Base-by-base conservation (phyloP, 1,284 basidiomycete genomes). In the Acaromyces ingoldii region DNA sequence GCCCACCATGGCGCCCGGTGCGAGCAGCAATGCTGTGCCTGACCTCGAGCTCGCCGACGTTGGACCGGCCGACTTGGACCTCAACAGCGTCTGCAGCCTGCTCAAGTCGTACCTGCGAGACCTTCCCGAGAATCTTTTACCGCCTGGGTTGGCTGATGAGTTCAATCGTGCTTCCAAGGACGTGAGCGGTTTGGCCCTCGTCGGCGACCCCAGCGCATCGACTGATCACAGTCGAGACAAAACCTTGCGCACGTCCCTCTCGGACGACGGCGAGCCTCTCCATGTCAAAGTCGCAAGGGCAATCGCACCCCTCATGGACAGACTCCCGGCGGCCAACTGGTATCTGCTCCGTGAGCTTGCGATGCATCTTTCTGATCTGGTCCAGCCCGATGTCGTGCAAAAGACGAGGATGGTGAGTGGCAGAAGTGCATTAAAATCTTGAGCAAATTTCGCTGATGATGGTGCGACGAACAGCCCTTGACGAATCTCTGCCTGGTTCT, bases 1-100 rank as follows among this genome's bases (percentile, higher is more conserved):
- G 21, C 53, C 61, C 1, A 47, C 46, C 22, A 36, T 22, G 21
- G 30, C 51, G 3, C 24, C 34, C 17, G 24, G 39, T 44, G 11
- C n/a, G 29, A 19, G 6, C 5, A 10, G 17, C 4, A 17, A 13
- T 5, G 40, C n/a, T 4, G 21, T 49, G 17, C 52, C 58, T 29
- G 71, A 74, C 42, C 43, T 74, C 19, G 29, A 46, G 9, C 55
- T 74, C 13, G 53, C 53, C 30, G 58, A 65, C 42, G 63, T 74
- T 48, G 54, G 54, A 10, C 71, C 71, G 0, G 70, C 65, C 7
- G 71, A 74, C 31, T 51, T 72, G 15, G 71, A 74, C 55, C 61
- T 74, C 43, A 70, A 74, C 49, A 65, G 64, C 30, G 71, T 74
- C 17, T 74, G 70, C 62, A 69, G 65, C 45, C 40, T 71, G 40